These are phyloP conservation scores for Naegleria fowleri DNA, from an alignment of 208 protist genomes.

Conservation along the genomic window DNA sequence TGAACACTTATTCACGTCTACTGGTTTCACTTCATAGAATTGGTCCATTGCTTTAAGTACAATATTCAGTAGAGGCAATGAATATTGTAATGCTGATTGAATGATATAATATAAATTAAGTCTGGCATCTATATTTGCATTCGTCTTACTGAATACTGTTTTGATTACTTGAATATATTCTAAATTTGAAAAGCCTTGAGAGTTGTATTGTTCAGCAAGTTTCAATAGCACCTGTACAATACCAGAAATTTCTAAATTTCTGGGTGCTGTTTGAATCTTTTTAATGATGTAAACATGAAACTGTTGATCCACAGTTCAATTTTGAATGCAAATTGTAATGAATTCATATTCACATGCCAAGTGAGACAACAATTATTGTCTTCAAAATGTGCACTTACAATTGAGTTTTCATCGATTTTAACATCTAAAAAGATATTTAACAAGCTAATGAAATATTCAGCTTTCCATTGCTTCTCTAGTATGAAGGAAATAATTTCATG, in stretches of 20 bases:
- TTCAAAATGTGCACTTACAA: neutral
- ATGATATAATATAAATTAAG: constrained; percentile 1
- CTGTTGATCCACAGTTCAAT: neutral
- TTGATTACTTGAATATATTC: constrained; percentile 10
- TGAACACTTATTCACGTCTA: neutral
- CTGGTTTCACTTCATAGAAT: neutral
- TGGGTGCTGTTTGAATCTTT: neutral
- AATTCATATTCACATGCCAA: too few relatives aligned
- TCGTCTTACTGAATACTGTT: neutral
- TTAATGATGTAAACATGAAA: neutral
- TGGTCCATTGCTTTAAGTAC: neutral
- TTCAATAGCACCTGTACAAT: neutral
- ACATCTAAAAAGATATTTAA: constrained; percentile 4
- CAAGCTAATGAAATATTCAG: neutral
- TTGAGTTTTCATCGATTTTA: neutral
- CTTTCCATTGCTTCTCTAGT: neutral
- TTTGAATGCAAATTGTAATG: too few relatives aligned
- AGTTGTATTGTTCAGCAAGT: neutral
- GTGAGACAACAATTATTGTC: neutral
- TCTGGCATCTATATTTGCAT: neutral
- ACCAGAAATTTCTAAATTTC: neutral
- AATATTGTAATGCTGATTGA: constrained; percentile 3
- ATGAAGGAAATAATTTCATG: neutral
- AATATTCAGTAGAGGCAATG: neutral
- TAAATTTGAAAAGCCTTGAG: neutral